Conservation (phyloP, 495 filamentous ascomycete genomes). For the Aspergillus homomorphus region DNA sequence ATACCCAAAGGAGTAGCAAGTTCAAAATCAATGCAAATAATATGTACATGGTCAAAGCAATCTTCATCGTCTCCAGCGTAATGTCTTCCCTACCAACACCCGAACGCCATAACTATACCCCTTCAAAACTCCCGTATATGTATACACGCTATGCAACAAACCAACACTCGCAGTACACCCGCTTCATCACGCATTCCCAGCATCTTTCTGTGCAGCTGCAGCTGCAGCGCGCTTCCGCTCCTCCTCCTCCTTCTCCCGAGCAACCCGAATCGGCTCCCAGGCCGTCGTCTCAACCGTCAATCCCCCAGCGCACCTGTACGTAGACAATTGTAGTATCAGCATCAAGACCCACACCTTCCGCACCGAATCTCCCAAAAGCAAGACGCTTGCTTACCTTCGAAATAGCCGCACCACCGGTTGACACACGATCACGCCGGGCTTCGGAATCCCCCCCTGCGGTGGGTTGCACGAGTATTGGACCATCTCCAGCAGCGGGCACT, state of each 20-base stretch:
- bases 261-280: conserved; percentile 57
- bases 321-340: conserved; percentile 6
- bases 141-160: conserved; percentile 5
- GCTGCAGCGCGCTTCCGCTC: conserved; percentile 19
- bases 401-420: conserved; percentile 74
- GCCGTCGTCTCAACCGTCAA: conserved; percentile 80
- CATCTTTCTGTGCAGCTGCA: conserved; percentile 3
- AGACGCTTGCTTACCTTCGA: conserved; percentile 66
- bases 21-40: no score
- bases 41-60: no score
- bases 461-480: conserved; percentile 77
- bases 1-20: no score
- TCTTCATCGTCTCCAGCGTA: no score
- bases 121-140: no score
- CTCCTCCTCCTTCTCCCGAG: conserved; percentile 31
- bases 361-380: conserved; percentile 6
- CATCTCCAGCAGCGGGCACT: conserved; percentile 73
- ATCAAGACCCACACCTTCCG: conserved; percentile 1
- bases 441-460: conserved; percentile 51
- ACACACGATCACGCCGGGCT: conserved; percentile 61
- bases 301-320: conserved; percentile 64
- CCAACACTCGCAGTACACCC: background rate
- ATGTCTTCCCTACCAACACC: no score
- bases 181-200: conserved; percentile 5
- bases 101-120: no score